Base-by-base conservation (phyloP, 1,284 basidiomycete genomes). In the Pterulicium gracile region DNA sequence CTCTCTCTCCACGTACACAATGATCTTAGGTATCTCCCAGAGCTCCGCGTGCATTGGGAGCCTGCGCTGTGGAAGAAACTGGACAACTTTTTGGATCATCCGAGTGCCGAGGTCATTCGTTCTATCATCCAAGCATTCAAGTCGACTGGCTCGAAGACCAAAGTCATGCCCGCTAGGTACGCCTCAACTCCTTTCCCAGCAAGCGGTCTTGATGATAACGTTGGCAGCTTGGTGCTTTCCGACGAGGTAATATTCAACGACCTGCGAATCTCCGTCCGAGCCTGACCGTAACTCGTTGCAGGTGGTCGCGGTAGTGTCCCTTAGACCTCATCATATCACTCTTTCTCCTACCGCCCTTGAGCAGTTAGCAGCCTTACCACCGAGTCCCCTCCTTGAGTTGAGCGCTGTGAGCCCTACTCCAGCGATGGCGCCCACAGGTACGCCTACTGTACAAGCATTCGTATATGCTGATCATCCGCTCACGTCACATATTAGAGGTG, bases 81-180 rank as follows among this genome's bases (percentile, higher is more conserved):
- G 49, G 54, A 55, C 0, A 57, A 69, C 46, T 59, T 69, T 3
- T 53, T 52, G 4, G 65, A 72, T 47, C 70, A 74, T 49, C 70
- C 71, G 3, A 67, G 67, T 62, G 58, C 59, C 3, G 47, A 56
- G 0, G 59, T 69, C 35, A 69, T 73, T 46, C 53, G 53, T 27
- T 54, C 59, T 13, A 66, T 73, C 47, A 61, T 70, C 13, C 49
- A 60, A 35, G 52, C 61, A 2, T 70, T 64, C 57, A 64, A 62
- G 49, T 48, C 54, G 15, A 55, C 67, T 24, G 60, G 58, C 3
- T 63, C 68, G 13, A 64, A 63, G 50, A 75, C 71, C 3, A 56
- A 68, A 15, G 67, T 73, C 18, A 71, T 73, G 68, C 70, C 72
- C 21, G 72, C 72, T n/a, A 73, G 71, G 71, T 69, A 41, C 41